Evolutionary conservation across 306 rosid species (phyloP), one percentile per base, ranked within the genome.

Genomic region (Prunus padus): DNA sequence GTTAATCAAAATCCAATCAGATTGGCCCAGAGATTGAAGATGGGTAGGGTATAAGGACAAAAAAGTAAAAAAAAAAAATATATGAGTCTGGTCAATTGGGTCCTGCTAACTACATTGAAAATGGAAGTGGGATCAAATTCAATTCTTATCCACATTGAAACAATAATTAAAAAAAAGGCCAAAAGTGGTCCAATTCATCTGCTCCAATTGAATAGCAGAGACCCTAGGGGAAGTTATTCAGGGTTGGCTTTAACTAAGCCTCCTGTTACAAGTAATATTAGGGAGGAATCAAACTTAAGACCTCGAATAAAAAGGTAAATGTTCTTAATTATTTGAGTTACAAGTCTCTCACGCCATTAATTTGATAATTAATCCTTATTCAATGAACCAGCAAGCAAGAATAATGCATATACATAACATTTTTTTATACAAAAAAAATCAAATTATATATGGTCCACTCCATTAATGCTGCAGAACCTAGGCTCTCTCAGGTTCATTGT

Each of bases 401-500:
- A 75, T 68, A 75, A 52, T 51, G n/a, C 62, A 60, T 8, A 54
- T 4, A 20, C 5, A 69, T 4, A 25, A 25, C 25, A 4, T 4
- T 5, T 31, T 31, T 44, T 16, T 68, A 19, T 13, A 26, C 22
- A 22, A 54, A 54, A 9, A 31, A 60, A 14, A 73, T 61, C 55
- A 51, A 31, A 20, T 25, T 20, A 31, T 46, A 8, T 63, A 83
- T 67, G 87, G 91, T 68, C 87, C 87, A 72, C 71, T 65, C 77
- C 65, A 77, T 86, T 76, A 63, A 69, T 83, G 81, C 50, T 52
- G 54, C 44, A 76, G 19, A 75, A 70, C 84, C 52, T 65, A 72
- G 84, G 66, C 84, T 44, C 22, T 25, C 25, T 25, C 25, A 82
- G 75, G 78, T 83, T 62, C 91, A 67, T 50, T 85, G 91, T 70